Conservation (phyloP, 108 stramenopile genomes). For the Pseudonitzschia pungens region DNA sequence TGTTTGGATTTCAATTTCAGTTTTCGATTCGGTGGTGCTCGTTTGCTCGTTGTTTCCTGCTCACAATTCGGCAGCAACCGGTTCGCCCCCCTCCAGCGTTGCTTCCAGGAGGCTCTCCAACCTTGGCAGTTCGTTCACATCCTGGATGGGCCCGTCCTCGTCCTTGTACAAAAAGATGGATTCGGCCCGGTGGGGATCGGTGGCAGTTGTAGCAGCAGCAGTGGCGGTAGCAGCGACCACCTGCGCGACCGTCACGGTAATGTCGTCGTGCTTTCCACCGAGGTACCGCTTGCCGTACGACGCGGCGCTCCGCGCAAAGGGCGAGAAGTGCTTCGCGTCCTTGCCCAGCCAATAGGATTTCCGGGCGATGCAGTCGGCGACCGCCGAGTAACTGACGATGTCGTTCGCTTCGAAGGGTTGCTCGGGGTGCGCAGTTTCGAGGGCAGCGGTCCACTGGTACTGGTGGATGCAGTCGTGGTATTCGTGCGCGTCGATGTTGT, state of each 20-base stretch:
- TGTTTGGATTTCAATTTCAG: no score
- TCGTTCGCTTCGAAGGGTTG: neutral
- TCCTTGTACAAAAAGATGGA: slow-evolving; percentile 27
- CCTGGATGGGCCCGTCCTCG: slow-evolving; percentile 13
- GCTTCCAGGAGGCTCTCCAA: slow-evolving; percentile 12
- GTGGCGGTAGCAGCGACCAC: neutral
- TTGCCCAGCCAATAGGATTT: slow-evolving; percentile 27
- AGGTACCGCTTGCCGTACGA: slow-evolving; percentile 17
- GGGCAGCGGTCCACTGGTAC: neutral
- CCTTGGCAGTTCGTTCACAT: slow-evolving; percentile 15
- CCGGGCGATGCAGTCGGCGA: slow-evolving; percentile 37
- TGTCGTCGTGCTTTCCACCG: slow-evolving; percentile 41
- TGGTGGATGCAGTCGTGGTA: slow-evolving; percentile 26
- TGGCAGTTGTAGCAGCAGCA: no score
- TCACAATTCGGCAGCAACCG: no score
- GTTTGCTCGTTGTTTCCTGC: no score
- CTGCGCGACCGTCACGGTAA: slow-evolving; percentile 32
- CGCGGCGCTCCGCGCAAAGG: slow-evolving; percentile 31
- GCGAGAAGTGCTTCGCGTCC: slow-evolving; percentile 19
- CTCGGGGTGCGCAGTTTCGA: no score
- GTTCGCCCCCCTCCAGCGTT: neutral
- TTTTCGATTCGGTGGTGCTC: no score
- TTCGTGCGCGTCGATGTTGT: slow-evolving; percentile 23
- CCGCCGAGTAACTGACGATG: slow-evolving; percentile 4
- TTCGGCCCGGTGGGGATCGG: slow-evolving; percentile 26